phyloP scores from a whole-genome alignment of 495 filamentous ascomycete genomes.

The Podospora fimiseda region DNA sequence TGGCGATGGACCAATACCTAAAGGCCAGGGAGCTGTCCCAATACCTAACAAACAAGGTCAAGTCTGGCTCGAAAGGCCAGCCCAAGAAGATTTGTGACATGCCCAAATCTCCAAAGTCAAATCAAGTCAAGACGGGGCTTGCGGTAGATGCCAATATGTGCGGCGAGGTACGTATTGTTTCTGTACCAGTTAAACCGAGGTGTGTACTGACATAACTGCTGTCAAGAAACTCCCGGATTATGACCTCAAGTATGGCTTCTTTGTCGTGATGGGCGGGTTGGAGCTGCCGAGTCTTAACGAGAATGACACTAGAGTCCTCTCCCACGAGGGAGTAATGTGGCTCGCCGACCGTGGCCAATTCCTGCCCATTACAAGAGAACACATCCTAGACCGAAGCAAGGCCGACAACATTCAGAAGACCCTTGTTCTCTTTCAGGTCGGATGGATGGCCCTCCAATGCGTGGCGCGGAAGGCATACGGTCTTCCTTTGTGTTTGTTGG shows the following conservation, averaged over 20 bases:
- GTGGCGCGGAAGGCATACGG: conserved; percentile 13
- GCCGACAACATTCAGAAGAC: conserved; percentile 27
- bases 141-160: no score
- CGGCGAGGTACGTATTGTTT: no score
- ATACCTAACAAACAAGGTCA: no score
- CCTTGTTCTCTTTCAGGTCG: conserved; percentile 26
- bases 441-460: conserved; percentile 28
- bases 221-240: not conserved
- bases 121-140: no score
- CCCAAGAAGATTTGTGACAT: no score
- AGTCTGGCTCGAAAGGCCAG: no score
- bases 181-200: no score
- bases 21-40: not conserved
- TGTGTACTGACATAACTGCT: not conserved
- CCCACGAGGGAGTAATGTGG: not conserved
- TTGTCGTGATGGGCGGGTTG: conserved; percentile 11
- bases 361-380: not conserved
- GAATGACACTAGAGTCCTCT: not conserved
- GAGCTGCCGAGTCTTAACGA: not conserved
- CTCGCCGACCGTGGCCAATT: not conserved
- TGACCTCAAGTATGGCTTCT: conserved; percentile 14
- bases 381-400: conserved; percentile 25
- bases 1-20: conserved; percentile 3
- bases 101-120: no score
- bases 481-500: conserved; percentile 28